These are phyloP conservation scores for Glomus cerebriforme DNA, from an alignment of 192 early-diverging fungal species.

Conservation along the genomic window DNA sequence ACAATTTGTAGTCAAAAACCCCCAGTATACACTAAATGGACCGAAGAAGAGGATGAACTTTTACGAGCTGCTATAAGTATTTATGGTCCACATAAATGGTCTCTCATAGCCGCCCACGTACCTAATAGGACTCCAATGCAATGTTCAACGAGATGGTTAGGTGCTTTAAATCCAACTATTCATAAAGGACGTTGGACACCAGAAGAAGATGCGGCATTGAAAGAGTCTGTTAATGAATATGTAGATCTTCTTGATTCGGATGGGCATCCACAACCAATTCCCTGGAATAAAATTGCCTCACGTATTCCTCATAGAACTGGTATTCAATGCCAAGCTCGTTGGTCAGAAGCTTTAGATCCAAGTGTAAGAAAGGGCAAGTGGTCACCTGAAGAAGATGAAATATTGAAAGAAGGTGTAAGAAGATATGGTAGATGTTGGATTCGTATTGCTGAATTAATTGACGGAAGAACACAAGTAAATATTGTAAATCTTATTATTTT, in stretches of 20 bases:
- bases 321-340: constrained; percentile 63
- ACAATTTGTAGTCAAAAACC: constrained; percentile 32
- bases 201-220: constrained; percentile 48
- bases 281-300: constrained; percentile 52
- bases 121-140: constrained; percentile 56
- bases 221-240: constrained; percentile 46
- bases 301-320: constrained; percentile 56
- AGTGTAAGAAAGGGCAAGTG: constrained; percentile 56
- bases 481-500: constrained; percentile 13
- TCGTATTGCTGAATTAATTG: constrained; percentile 57
- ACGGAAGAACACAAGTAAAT: constrained; percentile 55
- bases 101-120: constrained; percentile 49
- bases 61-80: constrained; percentile 44
- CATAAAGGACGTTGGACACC: constrained; percentile 56
- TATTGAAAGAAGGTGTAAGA: constrained; percentile 57
- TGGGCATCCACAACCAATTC: constrained; percentile 41
- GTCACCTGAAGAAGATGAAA: constrained; percentile 51
- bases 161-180: constrained; percentile 52
- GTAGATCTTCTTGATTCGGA: constrained; percentile 39
- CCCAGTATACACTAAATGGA: constrained; percentile 51
- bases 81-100: constrained; percentile 54
- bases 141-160: constrained; percentile 53
- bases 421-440: constrained; percentile 55
- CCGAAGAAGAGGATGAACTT: constrained; percentile 47
- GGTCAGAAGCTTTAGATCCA: constrained; percentile 62